Percentiles rank a stretch among this genome's conserved stretches.
These are phyloP conservation scores for Abortiporus biennis DNA, from an alignment of 1,284 basidiomycete genomes.

Conservation along the genomic window DNA sequence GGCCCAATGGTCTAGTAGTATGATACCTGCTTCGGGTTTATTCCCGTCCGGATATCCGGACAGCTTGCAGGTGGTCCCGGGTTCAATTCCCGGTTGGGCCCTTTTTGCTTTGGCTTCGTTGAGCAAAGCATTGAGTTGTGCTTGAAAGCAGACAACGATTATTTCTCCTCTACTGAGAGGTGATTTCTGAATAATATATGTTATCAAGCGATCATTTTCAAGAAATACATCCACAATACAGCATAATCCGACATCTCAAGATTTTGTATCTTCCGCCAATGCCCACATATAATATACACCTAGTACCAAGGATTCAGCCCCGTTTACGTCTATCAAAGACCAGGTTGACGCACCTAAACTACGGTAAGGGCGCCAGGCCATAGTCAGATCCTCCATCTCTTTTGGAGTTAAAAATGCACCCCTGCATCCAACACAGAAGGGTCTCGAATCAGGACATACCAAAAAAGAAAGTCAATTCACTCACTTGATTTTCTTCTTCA, in stretches of 20 bases:
- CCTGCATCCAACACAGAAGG: conserved; percentile 30
- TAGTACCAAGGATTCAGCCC: neutral
- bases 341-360: conserved; percentile 53
- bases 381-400: conserved; percentile 80
- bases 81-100: conserved; percentile 7
- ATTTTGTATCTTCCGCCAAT: conserved; percentile 2
- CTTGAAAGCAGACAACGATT: no score
- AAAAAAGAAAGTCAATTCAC: conserved; percentile 19
- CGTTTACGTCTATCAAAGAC: conserved; percentile 5
- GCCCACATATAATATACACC: conserved; percentile 12
- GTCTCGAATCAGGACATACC: conserved; percentile 6
- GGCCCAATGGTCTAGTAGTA: conserved; percentile 4
- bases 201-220: no score
- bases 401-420: conserved; percentile 72
- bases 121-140: no score
- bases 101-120: conserved; percentile 2
- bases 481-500: conserved; percentile 84
- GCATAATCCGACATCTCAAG: no score
- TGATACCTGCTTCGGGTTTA: conserved; percentile 5
- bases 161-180: no score
- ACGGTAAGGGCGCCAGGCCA: conserved; percentile 75
- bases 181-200: no score
- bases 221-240: no score
- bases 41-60: neutral
- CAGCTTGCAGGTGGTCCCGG: conserved; percentile 5